Conservation (phyloP, 306 rosid genomes). For the Vigna mungo region DNA sequence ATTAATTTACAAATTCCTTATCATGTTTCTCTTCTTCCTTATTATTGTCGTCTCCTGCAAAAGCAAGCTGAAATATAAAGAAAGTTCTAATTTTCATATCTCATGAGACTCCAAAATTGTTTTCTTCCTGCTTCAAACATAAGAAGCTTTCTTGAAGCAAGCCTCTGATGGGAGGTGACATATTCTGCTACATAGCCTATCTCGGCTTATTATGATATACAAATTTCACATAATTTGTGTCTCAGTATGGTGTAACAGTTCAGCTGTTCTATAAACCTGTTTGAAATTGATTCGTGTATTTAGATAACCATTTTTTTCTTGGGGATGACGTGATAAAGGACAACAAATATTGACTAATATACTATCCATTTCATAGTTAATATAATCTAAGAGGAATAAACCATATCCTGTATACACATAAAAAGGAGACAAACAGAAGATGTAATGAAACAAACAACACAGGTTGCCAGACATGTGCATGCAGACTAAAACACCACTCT, state of each 20-base stretch:
- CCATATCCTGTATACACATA: not conserved
- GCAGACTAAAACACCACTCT: not conserved
- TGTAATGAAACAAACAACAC: not conserved
- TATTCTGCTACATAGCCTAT: not conserved
- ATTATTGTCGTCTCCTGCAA: not conserved
- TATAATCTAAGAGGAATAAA: not conserved
- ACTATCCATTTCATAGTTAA: slow-evolving; percentile 2
- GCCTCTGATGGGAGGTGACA: not conserved
- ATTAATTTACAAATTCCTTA: not conserved
- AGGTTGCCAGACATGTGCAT: not conserved
- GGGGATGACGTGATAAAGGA: not conserved
- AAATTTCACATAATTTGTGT: not conserved
- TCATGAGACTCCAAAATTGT: not conserved
- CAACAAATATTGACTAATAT: not conserved
- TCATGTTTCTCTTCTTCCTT: not conserved
- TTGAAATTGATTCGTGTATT: not conserved
- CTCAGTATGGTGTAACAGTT: not conserved
- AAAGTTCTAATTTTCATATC: not conserved
- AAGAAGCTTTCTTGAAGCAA: not conserved
- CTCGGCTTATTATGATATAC: not conserved
- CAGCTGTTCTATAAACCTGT: not conserved
- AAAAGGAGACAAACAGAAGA: not conserved
- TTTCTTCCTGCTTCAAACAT: not conserved
- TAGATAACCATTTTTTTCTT: not conserved
- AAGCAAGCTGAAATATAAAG: not conserved